Evolutionary conservation across 129 eudicot species (phyloP).

Genomic region (Sambucus nigra): DNA sequence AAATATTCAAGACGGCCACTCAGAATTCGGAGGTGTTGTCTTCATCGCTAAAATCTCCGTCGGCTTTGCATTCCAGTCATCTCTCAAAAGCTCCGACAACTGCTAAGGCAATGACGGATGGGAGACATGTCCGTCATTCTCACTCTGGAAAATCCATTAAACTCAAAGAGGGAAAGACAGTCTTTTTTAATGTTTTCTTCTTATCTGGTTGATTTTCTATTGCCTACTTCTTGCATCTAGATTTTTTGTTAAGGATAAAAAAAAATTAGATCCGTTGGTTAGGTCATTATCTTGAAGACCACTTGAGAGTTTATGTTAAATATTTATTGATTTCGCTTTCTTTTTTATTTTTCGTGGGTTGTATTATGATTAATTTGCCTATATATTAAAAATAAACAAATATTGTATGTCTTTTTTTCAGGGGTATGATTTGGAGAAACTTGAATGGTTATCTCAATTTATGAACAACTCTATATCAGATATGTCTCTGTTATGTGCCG

Average conservation of each 20-base stretch:
- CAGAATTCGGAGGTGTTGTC: conserved; percentile 10
- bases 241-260: no score
- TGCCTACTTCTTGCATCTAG: no score
- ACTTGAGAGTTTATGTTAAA: no score
- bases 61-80: conserved; percentile 5
- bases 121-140: conserved; percentile 25
- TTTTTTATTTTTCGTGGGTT: no score
- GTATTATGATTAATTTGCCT: no score
- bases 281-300: no score
- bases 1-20: conserved; percentile 17
- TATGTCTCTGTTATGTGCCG: conserved; percentile 37
- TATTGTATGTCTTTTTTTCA: conserved; percentile 17
- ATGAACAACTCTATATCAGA: conserved; percentile 68
- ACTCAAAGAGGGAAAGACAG: conserved; percentile 21
- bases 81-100: conserved; percentile 8
- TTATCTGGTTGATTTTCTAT: not conserved
- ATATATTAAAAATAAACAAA: no score
- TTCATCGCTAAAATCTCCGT: conserved; percentile 6
- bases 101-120: conserved; percentile 12
- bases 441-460: conserved; percentile 83
- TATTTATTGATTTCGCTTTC: not conserved
- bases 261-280: not conserved
- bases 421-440: conserved; percentile 79
- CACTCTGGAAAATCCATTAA: conserved; percentile 20
- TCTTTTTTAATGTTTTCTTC: not conserved